Conservation (phyloP, 257 asterid species). For the Fraxinus anomala region DNA sequence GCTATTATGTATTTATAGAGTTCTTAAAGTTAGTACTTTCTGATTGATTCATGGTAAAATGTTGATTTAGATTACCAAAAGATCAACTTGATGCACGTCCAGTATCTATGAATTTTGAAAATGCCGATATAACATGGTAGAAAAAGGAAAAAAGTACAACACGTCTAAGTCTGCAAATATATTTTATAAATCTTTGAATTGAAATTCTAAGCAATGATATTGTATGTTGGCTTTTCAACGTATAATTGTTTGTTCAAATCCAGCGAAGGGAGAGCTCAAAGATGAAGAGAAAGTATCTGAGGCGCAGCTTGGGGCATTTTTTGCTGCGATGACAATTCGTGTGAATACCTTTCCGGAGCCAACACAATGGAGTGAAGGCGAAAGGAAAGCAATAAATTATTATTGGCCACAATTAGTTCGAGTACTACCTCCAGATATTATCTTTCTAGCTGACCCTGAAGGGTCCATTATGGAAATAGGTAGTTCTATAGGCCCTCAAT, state of each 20-base stretch:
- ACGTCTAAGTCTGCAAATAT: neutral
- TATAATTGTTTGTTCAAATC: conserved; percentile 21
- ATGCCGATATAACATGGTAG: neutral
- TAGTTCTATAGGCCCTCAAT: conserved; percentile 76
- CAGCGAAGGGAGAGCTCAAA: conserved; percentile 77
- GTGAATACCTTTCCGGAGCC: conserved; percentile 87
- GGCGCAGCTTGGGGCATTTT: conserved; percentile 91
- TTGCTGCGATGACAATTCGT: conserved; percentile 92
- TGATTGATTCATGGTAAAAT: neutral
- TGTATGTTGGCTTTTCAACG: conserved; percentile 4
- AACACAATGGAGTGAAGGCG: conserved; percentile 98
- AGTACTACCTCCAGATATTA: conserved; percentile 69
- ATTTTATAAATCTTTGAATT: neutral
- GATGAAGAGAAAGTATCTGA: conserved; percentile 78
- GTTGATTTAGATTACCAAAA: neutral
- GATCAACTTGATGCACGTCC: neutral
- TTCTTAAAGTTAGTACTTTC: neutral
- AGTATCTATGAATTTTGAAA: neutral
- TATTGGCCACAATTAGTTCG: conserved; percentile 85
- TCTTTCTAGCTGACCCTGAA: conserved; percentile 93
- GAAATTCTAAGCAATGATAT: neutral
- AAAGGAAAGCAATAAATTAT: conserved; percentile 75
- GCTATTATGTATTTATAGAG: neutral
- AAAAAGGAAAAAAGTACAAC: neutral
- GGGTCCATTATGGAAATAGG: conserved; percentile 82